These are phyloP conservation scores for Parastagonospora nodorum DNA, from an alignment of 2,329 filamentous ascomycete genomes.

Conservation along the genomic window DNA sequence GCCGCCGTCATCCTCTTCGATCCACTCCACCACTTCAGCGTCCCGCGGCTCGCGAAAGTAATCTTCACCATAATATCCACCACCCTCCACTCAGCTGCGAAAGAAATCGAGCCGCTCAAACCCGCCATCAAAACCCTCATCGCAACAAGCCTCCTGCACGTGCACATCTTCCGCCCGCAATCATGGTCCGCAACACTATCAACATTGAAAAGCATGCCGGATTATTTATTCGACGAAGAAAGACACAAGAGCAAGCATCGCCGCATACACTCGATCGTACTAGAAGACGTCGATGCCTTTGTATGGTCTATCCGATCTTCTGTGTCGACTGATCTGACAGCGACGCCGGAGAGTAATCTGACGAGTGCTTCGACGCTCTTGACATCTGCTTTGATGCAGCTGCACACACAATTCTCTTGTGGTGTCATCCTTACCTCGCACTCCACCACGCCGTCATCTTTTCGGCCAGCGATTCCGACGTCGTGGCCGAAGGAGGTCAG, in stretches of 20 bases:
- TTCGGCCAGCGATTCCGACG: constrained; percentile 28
- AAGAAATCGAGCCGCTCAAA: constrained; percentile 3
- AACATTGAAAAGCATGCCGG: constrained; percentile 54
- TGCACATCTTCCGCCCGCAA: constrained; percentile 64
- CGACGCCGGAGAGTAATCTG: constrained; percentile 9
- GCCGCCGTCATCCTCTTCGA: constrained; percentile 60
- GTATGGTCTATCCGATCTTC: constrained; percentile 12
- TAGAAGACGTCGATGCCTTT: constrained; percentile 63
- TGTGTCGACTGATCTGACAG: neutral
- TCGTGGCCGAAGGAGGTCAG: constrained; percentile 33
- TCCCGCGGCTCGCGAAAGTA: constrained; percentile 52
- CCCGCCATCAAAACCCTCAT: constrained; percentile 36
- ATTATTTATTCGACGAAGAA: constrained; percentile 57
- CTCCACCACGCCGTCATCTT: constrained; percentile 11
- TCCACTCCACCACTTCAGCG: constrained; percentile 59
- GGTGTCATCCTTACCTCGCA: constrained; percentile 17
- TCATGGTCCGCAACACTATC: constrained; percentile 57
- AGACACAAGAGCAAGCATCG: constrained; percentile 56
- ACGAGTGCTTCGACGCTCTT: constrained; percentile 19
- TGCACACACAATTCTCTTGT: constrained; percentile 16
- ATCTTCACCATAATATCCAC: constrained; percentile 29
- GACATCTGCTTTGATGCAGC: constrained; percentile 11
- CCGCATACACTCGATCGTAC: constrained; percentile 55
- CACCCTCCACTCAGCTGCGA: neutral
- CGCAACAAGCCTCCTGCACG: constrained; percentile 54